Base-by-base conservation (phyloP, 2,329 filamentous ascomycete genomes). In the Thielaviopsis populi region DNA sequence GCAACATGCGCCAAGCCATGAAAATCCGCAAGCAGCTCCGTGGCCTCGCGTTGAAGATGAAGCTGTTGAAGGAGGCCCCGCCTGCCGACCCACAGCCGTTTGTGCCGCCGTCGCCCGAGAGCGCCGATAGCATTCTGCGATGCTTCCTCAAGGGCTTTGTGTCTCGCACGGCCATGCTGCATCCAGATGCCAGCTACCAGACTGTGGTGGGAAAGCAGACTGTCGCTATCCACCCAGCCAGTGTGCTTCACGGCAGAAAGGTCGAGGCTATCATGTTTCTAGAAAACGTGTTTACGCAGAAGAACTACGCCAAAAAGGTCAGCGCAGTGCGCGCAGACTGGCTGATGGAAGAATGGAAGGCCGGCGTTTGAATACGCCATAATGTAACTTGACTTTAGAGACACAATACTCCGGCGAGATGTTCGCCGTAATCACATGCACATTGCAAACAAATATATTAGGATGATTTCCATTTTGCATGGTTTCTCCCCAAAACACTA, bases 261-360 rank as follows among this genome's bases (percentile, higher is more conserved):
- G 79, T 78, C 69, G 83, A 85, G 72, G 83, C 83, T 3, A 84
- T 87, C 70, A 83, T 87, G 83, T 87, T 85, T 67, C 70, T 86
- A 10, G 83, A 87, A 67, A 81, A 86, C 67, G 82, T 86, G 0
- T 86, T 81, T 68, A 87, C 84, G 0, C 79, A 79, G 63, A 85
- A 84, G 73, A 86, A 82, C 69, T 86, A 86, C 66, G 83, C 80
- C 0, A 85, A 85, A 71, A 85, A 83, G 71, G 83, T 86, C 66
- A 85, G 81, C 71, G 78, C 78, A 0, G 78, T 86, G 17, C 80
- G 83, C 66, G 80, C 79, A 0, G 74, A 77, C 30, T 86, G 83
- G 83, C 80, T 86, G 17, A 72, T 76, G 0, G 79, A 82, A 67
- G 77, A 77, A 1, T 68, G 80, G 60, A 75, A 77, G 66, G 68